Conservation (phyloP, 441 rosid species). For the Sinapis alba region DNA sequence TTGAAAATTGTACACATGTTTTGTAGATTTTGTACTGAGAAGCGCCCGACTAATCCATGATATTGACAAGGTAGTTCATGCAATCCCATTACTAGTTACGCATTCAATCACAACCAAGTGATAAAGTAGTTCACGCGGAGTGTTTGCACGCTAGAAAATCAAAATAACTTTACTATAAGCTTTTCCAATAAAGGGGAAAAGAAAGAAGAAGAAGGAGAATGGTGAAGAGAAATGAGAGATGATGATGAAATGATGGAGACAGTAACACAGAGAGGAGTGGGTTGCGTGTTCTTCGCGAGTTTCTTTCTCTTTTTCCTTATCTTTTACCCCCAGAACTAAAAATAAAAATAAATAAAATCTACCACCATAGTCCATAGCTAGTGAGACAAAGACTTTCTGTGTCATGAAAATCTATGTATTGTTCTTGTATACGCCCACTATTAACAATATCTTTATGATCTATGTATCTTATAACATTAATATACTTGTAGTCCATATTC, state of each 20-base stretch:
- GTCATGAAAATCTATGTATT: too few relatives aligned
- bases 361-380: constrained; percentile 20
- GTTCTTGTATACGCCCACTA: too few relatives aligned
- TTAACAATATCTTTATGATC: not conserved
- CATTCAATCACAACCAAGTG: not conserved
- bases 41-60: not conserved
- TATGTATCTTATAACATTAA: constrained; percentile 10
- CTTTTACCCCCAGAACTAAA: not conserved
- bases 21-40: not conserved
- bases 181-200: not conserved
- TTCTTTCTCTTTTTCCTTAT: constrained; percentile 8
- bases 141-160: not conserved
- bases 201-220: not conserved
- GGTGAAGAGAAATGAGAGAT: constrained; percentile 39
- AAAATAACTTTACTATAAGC: too few relatives aligned
- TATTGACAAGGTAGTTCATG: not conserved
- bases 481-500: not conserved
- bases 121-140: not conserved
- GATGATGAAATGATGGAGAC: constrained; percentile 37
- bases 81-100: not conserved
- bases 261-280: constrained; percentile 29
- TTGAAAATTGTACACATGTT: not conserved
- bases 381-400: constrained; percentile 11
- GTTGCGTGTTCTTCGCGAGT: constrained; percentile 47
- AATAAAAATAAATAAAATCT: not conserved